phyloP scores from a whole-genome alignment of 2,329 filamentous ascomycete genomes.

The Fusarium paranaense region DNA sequence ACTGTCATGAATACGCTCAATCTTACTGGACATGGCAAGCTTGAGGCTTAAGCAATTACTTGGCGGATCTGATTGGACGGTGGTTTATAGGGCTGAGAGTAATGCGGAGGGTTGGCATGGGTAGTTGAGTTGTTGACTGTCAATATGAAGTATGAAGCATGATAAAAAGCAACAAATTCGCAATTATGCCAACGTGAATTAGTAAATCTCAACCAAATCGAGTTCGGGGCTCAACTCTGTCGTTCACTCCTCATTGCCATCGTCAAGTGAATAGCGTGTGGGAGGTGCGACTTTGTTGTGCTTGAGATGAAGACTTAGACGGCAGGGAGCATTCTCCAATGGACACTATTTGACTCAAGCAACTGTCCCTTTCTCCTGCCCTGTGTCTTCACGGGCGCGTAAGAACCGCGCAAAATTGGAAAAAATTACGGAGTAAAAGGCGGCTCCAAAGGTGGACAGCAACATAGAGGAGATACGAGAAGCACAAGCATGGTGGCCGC shows the following conservation, averaged over 20 bases:
- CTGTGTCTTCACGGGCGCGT: neutral
- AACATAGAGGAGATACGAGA: neutral
- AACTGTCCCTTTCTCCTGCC: neutral
- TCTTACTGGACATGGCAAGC: constrained; percentile 45
- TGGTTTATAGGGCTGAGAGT: neutral
- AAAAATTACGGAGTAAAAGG: neutral
- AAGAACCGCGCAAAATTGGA: neutral
- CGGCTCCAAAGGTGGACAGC: neutral
- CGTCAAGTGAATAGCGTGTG: neutral
- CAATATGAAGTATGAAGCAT: neutral
- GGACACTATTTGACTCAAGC: neutral
- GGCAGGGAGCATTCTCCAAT: neutral
- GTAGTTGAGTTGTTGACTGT: neutral
- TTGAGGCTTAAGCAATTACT: constrained; percentile 8
- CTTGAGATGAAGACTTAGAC: too few relatives aligned
- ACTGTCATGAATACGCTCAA: constrained; percentile 58
- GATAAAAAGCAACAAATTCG: neutral
- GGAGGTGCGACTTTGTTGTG: neutral
- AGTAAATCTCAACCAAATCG: neutral
- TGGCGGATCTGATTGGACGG: neutral
- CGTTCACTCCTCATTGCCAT: neutral
- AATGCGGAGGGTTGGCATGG: neutral
- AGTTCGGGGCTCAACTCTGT: fast-evolving
- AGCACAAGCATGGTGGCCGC: neutral
- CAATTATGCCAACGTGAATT: neutral